Evolutionary conservation across 148 eudicot species (phyloP).

Genomic region (Diospyros kaki): DNA sequence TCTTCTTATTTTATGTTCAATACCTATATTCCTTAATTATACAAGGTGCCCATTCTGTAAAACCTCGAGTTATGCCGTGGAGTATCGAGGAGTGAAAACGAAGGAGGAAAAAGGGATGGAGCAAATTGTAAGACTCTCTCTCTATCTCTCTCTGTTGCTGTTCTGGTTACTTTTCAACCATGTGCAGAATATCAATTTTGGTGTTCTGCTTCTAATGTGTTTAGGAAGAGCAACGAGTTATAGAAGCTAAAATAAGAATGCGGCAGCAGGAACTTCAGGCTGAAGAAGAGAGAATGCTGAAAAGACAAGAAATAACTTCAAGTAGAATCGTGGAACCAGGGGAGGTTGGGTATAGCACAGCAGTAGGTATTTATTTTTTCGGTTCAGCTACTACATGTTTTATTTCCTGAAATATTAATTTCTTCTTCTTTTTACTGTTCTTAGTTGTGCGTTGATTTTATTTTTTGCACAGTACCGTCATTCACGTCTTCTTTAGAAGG

Average conservation of each 20-base stretch:
- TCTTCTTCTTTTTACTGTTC: background rate
- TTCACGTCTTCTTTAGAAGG: conserved; percentile 39
- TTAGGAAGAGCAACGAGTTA: conserved; percentile 95
- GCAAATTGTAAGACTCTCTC: conserved; percentile 73
- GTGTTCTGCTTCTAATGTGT: conserved; percentile 3
- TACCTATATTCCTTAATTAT: conserved; percentile 42
- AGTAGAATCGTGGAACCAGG: conserved; percentile 34
- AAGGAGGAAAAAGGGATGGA: conserved; percentile 90
- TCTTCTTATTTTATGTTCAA: background rate
- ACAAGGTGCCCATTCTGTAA: conserved; percentile 95
- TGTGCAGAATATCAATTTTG: background rate
- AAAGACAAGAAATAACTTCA: conserved; percentile 48
- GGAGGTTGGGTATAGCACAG: conserved; percentile 48
- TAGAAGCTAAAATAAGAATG: conserved; percentile 99
- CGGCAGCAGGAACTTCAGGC: conserved; percentile 76
- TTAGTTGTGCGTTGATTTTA: background rate
- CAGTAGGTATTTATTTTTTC: conserved; percentile 31
- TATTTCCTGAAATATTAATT: background rate
- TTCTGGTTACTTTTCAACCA: background rate
- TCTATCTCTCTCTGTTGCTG: background rate
- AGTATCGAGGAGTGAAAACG: conserved; percentile 87
- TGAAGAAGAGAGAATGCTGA: conserved; percentile 67
- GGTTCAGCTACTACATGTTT: background rate
- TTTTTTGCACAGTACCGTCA: conserved; percentile 24
- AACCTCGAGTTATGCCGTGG: conserved; percentile 91